Evolutionary conservation across 1,284 basidiomycete genomes (phyloP).

Genomic region (Apiotrichum gracile): DNA sequence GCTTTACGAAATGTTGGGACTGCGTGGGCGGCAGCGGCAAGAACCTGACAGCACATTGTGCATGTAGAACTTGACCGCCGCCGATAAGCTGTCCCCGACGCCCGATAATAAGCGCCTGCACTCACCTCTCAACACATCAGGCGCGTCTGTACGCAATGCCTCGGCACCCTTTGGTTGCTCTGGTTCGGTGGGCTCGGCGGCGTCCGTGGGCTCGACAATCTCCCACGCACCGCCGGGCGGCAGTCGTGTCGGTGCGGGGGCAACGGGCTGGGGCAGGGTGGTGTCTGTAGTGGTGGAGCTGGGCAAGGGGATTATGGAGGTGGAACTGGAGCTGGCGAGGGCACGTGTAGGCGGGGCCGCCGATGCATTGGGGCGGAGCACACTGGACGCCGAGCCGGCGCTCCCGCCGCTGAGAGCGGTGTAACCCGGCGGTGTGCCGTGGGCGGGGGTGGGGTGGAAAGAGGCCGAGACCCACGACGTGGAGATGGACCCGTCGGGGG

Average conservation of each 20-base stretch:
- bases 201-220: constrained; percentile 37
- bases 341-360: neutral
- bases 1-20: no score
- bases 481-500: constrained; percentile 15
- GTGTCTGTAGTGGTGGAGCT: neutral
- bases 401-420: neutral
- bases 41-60: no score
- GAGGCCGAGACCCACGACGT: constrained; percentile 33
- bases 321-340: neutral
- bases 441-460: constrained; percentile 29
- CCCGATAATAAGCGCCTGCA: no score
- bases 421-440: constrained; percentile 25
- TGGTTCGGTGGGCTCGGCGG: constrained; percentile 9
- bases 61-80: no score
- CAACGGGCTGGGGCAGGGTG: neutral
- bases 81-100: no score
- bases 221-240: constrained; percentile 45
- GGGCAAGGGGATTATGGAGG: neutral
- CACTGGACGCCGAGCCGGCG: neutral
- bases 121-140: constrained; percentile 66
- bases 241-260: constrained; percentile 12
- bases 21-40: no score
- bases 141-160: constrained; percentile 58
- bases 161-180: constrained; percentile 45
- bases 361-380: constrained; percentile 1